Evolutionary conservation across 2,329 filamentous ascomycete species (phyloP).

Genomic region (Intubia oerlemansii): DNA sequence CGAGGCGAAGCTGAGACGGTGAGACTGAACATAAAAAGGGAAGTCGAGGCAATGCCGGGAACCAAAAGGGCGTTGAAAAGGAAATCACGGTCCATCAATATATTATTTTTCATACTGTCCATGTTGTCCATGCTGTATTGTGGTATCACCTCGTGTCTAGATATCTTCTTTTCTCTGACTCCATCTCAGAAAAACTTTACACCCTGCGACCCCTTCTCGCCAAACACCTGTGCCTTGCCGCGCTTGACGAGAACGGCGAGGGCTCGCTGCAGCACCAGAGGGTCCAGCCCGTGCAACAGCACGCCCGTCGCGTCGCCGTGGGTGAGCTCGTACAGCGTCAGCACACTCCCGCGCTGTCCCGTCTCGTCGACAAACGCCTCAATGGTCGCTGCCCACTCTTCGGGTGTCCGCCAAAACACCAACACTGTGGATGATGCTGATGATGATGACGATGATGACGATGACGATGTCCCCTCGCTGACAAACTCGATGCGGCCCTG

Average conservation of each 20-base stretch:
- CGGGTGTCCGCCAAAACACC: constrained; percentile 68
- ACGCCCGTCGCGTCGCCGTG: constrained; percentile 60
- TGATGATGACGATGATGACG: too few relatives aligned
- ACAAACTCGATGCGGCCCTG: constrained; percentile 37
- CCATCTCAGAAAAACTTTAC: constrained; percentile 87
- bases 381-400: constrained; percentile 73
- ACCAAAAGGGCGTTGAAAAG: too few relatives aligned
- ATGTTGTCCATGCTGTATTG: too few relatives aligned
- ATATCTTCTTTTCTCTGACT: too few relatives aligned
- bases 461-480: constrained; percentile 12
- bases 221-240: constrained; percentile 86
- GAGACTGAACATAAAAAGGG: too few relatives aligned
- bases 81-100: too few relatives aligned
- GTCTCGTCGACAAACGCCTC: constrained; percentile 72
- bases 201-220: constrained; percentile 66
- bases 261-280: constrained; percentile 57
- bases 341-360: constrained; percentile 67
- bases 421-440: constrained; percentile 20
- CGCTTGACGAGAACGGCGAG: constrained; percentile 68
- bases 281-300: constrained; percentile 78
- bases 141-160: too few relatives aligned
- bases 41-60: background rate
- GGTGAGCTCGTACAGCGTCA: constrained; percentile 81
- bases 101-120: too few relatives aligned
- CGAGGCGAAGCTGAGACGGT: too few relatives aligned